Percentiles rank a stretch among this genome's conserved stretches.
Conservation (phyloP, 495 filamentous ascomycete species). For the Penicillium simplicissimum region DNA sequence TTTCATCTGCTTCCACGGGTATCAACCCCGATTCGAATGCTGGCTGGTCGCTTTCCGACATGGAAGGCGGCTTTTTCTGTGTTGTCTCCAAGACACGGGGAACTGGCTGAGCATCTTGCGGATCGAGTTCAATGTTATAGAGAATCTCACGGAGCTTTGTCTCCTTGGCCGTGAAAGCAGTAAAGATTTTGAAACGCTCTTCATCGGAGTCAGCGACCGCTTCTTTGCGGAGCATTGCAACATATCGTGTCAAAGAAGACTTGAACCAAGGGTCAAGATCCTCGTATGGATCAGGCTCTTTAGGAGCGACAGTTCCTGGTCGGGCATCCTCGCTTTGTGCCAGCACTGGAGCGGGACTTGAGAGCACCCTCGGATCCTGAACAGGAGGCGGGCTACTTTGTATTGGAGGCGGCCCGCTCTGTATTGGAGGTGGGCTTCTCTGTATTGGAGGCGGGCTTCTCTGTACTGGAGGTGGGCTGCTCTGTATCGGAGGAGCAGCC, state of each 20-base stretch:
- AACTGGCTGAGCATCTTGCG: conserved; percentile 13
- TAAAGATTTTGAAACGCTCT: conserved; percentile 54
- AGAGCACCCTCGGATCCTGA: not conserved
- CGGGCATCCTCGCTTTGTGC: conserved; percentile 3
- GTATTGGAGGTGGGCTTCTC: conserved; percentile 1
- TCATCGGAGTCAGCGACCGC: conserved; percentile 49
- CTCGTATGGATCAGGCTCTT: conserved; percentile 43
- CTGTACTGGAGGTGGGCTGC: not conserved
- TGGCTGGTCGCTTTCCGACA: conserved; percentile 16
- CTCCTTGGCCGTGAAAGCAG: conserved; percentile 51
- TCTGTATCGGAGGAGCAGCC: conserved; percentile 4
- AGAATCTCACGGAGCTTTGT: conserved; percentile 53
- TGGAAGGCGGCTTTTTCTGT: conserved; percentile 11
- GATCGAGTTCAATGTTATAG: conserved; percentile 49
- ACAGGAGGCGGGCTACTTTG: conserved; percentile 3
- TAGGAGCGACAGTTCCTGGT: conserved; percentile 8
- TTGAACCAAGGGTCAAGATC: conserved; percentile 55
- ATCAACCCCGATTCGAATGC: conserved; percentile 39
- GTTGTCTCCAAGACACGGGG: conserved; percentile 12
- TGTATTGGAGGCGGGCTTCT: conserved; percentile 1
- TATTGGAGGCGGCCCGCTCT: not conserved
- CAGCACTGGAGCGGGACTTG: not conserved
- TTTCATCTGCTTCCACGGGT: conserved; percentile 36
- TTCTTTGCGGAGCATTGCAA: conserved; percentile 56
- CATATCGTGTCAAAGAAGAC: conserved; percentile 53